A percentile compares a stretch with the other conserved stretches of the same genome.
These are phyloP conservation scores for Chalciporus piperatus DNA, from an alignment of 768 basidiomycete genomes.

Conservation along the genomic window DNA sequence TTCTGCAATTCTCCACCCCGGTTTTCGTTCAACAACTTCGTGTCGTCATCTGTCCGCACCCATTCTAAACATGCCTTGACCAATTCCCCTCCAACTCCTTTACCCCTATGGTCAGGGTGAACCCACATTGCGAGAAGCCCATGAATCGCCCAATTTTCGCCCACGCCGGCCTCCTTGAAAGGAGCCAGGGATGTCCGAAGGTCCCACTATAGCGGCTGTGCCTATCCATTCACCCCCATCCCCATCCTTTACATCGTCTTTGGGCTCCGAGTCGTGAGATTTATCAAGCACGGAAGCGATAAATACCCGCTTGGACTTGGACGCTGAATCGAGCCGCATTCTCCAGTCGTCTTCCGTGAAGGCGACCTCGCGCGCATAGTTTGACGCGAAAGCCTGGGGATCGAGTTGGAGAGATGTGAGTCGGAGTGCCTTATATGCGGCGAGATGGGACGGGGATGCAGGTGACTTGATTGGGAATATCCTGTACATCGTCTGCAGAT, in stretches of 20 bases:
- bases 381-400: slow-evolving; percentile 21
- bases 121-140: slow-evolving; percentile 27
- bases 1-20: slow-evolving; percentile 7
- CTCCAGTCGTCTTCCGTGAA: slow-evolving; percentile 23
- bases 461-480: slow-evolving; percentile 15
- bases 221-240: slow-evolving; percentile 21
- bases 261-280: neutral
- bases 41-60: slow-evolving; percentile 18
- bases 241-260: too few relatives aligned
- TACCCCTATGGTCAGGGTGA: slow-evolving; percentile 26
- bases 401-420: slow-evolving; percentile 23
- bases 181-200: slow-evolving; percentile 9
- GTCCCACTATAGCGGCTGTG: slow-evolving; percentile 11
- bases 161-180: slow-evolving; percentile 13
- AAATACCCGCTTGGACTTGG: slow-evolving; percentile 11
- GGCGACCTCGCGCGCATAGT: slow-evolving; percentile 19
- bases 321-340: slow-evolving; percentile 14
- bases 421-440: slow-evolving; percentile 18
- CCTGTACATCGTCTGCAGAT: slow-evolving; percentile 4
- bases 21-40: slow-evolving; percentile 1
- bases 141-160: slow-evolving; percentile 19
- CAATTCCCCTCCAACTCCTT: slow-evolving; percentile 16
- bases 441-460: slow-evolving; percentile 23
- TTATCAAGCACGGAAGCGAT: slow-evolving; percentile 9
- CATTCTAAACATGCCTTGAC: slow-evolving; percentile 22